Evolutionary conservation across 352 stramenopile genomes (phyloP).

Genomic region (Peronospora farinosa): DNA sequence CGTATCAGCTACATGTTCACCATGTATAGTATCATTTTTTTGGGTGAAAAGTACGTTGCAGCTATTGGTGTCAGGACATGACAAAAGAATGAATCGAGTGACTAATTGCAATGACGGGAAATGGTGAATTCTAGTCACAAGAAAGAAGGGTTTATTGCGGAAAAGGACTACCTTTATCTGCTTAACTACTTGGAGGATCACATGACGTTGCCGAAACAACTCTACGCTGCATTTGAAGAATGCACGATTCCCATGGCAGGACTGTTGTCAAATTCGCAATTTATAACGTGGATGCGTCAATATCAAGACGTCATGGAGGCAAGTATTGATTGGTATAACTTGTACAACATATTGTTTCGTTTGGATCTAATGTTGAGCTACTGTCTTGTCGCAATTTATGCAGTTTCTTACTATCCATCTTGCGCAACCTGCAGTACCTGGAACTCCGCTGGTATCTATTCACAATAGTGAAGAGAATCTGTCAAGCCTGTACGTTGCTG

Average conservation of each 20-base stretch:
- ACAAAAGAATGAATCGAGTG: not conserved
- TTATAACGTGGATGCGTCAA: conserved; percentile 69
- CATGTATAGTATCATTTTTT: conserved; percentile 80
- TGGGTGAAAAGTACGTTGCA: conserved; percentile 47
- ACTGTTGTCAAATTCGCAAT: conserved; percentile 53
- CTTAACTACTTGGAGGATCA: conserved; percentile 61
- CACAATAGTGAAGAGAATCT: conserved; percentile 41
- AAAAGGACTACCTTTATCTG: conserved; percentile 67
- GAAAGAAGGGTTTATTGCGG: conserved; percentile 52
- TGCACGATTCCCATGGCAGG: conserved; percentile 50
- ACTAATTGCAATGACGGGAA: not conserved
- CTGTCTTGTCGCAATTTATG: not conserved
- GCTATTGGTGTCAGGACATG: not conserved
- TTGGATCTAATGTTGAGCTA: not conserved
- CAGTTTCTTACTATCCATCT: conserved; percentile 50
- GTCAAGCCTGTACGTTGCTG: conserved; percentile 29
- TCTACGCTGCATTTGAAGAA: conserved; percentile 73
- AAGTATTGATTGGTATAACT: conserved; percentile 1
- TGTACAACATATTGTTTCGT: no score
- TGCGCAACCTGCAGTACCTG: conserved; percentile 27
- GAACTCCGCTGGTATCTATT: conserved; percentile 33
- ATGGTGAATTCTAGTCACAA: conserved; percentile 18
- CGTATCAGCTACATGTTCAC: conserved; percentile 84
- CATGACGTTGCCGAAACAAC: conserved; percentile 62
- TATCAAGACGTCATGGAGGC: conserved; percentile 66